Evolutionary conservation across 2,329 filamentous ascomycete species (phyloP).

Genomic region (Verticillium nubilum): DNA sequence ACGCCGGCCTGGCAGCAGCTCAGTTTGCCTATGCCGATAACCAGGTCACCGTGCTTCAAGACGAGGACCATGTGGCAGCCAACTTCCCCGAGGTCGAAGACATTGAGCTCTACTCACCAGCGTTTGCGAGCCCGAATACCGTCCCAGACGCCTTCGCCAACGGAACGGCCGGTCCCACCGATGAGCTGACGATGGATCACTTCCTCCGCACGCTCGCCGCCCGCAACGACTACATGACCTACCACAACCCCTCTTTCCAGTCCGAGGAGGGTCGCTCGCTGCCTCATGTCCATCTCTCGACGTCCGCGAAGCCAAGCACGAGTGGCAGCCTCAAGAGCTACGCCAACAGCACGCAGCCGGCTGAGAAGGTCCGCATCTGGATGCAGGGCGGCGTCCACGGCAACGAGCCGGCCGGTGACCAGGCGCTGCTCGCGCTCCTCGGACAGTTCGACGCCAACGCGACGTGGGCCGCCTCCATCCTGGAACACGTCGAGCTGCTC

Average conservation of each 20-base stretch:
- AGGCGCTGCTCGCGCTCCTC: constrained; percentile 21
- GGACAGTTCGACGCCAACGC: constrained; percentile 22
- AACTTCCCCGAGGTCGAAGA: constrained; percentile 16
- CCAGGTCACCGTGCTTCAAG: constrained; percentile 15
- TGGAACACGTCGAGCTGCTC: constrained; percentile 21
- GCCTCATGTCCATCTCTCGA: constrained; percentile 15
- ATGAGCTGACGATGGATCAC: constrained; percentile 13
- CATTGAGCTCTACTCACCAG: constrained; percentile 18
- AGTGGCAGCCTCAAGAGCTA: background rate
- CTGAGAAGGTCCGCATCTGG: constrained; percentile 22
- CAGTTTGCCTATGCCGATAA: constrained; percentile 19
- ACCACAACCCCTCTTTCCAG: constrained; percentile 11
- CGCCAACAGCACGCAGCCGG: constrained; percentile 7
- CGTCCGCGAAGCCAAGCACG: background rate
- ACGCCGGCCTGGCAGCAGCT: constrained; percentile 12
- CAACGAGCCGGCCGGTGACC: constrained; percentile 25
- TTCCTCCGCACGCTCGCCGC: constrained; percentile 15
- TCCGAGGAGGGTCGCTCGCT: constrained; percentile 18
- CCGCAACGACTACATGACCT: constrained; percentile 18
- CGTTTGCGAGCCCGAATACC: constrained; percentile 16
- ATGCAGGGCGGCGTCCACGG: constrained; percentile 25
- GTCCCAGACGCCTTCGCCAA: constrained; percentile 18
- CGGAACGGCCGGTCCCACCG: constrained; percentile 21
- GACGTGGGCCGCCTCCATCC: constrained; percentile 20
- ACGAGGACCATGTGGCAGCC: constrained; percentile 15